Evolutionary conservation across 2,329 filamentous ascomycete genomes (phyloP), one percentile per base, ranked within the genome.

Genomic region (Fusarium scirpi): DNA sequence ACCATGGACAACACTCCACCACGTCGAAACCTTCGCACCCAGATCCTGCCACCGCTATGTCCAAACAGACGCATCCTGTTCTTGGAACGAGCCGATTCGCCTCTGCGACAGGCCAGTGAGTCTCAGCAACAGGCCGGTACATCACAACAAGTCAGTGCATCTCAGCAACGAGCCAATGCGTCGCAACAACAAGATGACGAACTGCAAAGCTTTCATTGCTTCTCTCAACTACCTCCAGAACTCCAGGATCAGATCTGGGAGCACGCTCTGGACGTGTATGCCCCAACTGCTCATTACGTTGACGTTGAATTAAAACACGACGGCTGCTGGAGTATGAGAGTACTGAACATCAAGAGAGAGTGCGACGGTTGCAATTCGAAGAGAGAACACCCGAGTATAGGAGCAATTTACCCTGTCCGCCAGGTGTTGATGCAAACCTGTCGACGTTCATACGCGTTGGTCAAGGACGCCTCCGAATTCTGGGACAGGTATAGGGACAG

Each of bases 191-290:
- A 38, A 12, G 34, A 38, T 38, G 18, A 38, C 6, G 34, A 38
- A 3, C 11, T 38, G 6, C 9, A 10, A 38, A 9, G 15, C 2
- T 64, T 65, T 8, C 27, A 16, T 7, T n/a, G 22, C 6, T 44
- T 64, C 18, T 2, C 4, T 10, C 40, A 15, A 8, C 34, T 65
- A 4, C 62, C 59, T 6, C 2, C 15, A 1, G 62, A 65, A 15
- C 2, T 64, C 3, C 59, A 65, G 3, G 62, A 65, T 20, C 29
- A 48, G 24, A 53, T 65, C 15, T 65, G 59, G 62, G 32, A 15
- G 7, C 3, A 24, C 1, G 11, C 30, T 10, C 12, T 65, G 3
- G 29, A 32, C 1, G 24, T 49, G 1, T 27, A 58, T 12, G 15
- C 15, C 18, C 41, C 47, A 4, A 52, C n/a, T n/a, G 58, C 38